Base-by-base conservation (phyloP, 2,329 filamentous ascomycete species). In the Mollisiaceae sp. region DNA sequence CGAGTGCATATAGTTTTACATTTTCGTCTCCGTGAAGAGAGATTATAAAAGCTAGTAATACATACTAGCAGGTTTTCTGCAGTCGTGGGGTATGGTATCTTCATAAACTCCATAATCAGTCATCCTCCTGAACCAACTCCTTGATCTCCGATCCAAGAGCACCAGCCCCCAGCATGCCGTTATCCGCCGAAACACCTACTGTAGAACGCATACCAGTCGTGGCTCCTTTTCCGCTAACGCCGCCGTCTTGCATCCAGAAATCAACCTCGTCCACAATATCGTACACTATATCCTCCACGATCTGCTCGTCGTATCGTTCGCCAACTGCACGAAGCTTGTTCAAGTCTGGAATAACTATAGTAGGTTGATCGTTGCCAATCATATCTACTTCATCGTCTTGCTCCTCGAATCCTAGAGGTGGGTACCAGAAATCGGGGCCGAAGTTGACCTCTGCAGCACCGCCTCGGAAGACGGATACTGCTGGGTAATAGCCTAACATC, bases 261-360 rank as follows among this genome's bases (percentile, higher is more conserved):
- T 97, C 93, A 58, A 97, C 91, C 79, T 99, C 95, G 75, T 99
- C 95, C 38, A 98, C 84, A 61, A 99, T 86, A 77, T 99, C 95
- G 77, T 93, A 97, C 36, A 97, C 86, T 27, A 97, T 83, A 74
- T 99, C 95, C 79, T 99, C 95, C 15, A 91, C 93, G 67, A 99
- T 94, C 80, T 98, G 94, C 76, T 99, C 94, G 65, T 89, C 87
- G 78, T 93, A 98, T 38, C 95, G 87, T 67, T 96, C 91, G 8
- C 87, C 86, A 24, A 97, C 82, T 0, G 91, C 82, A 39, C 86
- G 84, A 0, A 89, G 71, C 61, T 65, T 71, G 6, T 63, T 74
- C 0, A 75, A 70, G 6, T 75, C 74, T 8, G 60, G 70, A 67
- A n/a, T 65, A 38, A 15, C 60, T 36, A 55, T 64, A 59, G 65